Evolutionary conservation across 2,329 filamentous ascomycete species (phyloP), one percentile per base, ranked within the genome.

Genomic region (Colletotrichum sp.): DNA sequence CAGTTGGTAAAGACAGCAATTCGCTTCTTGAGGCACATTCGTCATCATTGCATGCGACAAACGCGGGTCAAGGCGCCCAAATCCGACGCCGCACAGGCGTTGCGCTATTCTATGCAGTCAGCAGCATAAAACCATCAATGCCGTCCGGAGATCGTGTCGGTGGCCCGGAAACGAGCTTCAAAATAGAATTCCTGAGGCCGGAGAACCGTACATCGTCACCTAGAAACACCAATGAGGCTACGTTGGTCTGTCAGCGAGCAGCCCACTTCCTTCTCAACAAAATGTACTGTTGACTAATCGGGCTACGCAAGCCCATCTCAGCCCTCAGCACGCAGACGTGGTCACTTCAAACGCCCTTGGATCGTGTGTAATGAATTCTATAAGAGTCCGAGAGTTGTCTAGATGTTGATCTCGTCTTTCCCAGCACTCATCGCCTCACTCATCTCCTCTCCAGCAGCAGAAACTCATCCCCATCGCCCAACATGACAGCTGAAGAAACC

Each of bases 231-330:
- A 57, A 57, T 29, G 24, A 51, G 43, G 43, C n/a, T n/a, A 51
- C 43, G 43, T n/a, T 51, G 43, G 43, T 33, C 12, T 31, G 33
- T 31, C 18, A 9, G 57, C 24, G 63, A 51, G 57, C 24, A 69
- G 36, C 11, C 47, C 47, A 58, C 34, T 38, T 51, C 33, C 55
- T 29, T 55, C 68, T 73, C 71, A 73, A 73, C 68, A 62, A 66
- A 71, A 47, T 47, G 21, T 36, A 21, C 24, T 13, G 67, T 47
- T 66, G n/a, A 66, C 24, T 73, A 64, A 72, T 58, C 21, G 18
- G 33, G 43, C 62, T 51, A 11, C 12, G n/a, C 54, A 68, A 29
- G 33, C 54, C 21, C 36, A 61, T 43, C 38, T 21, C 55, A 55
- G 38, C 29, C 21, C 31, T 36, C 18, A 43, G 43, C 61, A 55